Evolutionary conservation across 495 filamentous ascomycete genomes (phyloP).

Genomic region (Cercophora newfieldiana): DNA sequence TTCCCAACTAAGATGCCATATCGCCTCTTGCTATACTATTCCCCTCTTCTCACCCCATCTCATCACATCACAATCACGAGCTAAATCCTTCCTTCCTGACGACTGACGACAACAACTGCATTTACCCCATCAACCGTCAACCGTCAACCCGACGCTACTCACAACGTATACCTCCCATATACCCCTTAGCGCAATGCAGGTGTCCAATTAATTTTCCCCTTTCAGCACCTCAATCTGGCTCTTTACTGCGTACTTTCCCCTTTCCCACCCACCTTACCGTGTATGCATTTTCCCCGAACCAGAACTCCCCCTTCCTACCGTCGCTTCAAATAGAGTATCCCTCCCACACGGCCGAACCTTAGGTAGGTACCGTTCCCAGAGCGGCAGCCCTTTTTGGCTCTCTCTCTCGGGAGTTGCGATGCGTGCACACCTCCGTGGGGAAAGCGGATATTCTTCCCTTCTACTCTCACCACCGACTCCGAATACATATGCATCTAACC

Average conservation of each 20-base stretch:
- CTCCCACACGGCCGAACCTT: neutral
- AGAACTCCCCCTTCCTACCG: neutral
- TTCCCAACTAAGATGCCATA: neutral
- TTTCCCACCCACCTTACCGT: neutral
- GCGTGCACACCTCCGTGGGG: neutral
- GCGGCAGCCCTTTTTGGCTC: neutral
- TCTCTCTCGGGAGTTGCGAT: neutral
- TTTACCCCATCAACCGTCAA: too few relatives aligned
- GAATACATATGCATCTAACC: neutral
- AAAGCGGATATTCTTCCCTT: neutral
- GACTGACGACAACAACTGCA: too few relatives aligned
- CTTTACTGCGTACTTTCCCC: neutral
- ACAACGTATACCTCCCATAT: constrained; percentile 81
- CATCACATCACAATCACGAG: neutral
- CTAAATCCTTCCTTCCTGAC: too few relatives aligned
- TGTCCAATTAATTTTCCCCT: constrained; percentile 18
- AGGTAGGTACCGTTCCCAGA: neutral
- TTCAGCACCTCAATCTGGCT: neutral
- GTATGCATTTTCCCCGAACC: too few relatives aligned
- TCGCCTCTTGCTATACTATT: neutral
- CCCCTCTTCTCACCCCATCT: neutral
- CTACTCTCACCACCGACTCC: neutral
- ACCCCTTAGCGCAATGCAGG: constrained; percentile 70
- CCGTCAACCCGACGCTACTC: constrained; percentile 1
- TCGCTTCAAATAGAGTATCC: neutral